Evolutionary conservation across 345 rosid species (phyloP).

Genomic region (Boechera stricta): DNA sequence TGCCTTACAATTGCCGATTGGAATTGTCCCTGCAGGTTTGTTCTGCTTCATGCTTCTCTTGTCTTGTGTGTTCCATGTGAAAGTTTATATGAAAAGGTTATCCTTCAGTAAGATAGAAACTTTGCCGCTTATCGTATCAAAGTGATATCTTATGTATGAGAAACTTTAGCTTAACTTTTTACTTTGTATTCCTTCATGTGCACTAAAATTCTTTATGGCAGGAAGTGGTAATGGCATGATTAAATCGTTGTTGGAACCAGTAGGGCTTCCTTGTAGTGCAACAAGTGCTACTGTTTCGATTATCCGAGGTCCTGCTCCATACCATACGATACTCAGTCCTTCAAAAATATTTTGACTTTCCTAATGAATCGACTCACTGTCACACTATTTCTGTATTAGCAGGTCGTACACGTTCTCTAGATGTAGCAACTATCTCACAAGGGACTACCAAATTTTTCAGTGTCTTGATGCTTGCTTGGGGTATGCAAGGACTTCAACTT

Average conservation of each 20-base stretch:
- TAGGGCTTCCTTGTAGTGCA: conserved; percentile 71
- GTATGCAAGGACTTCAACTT: conserved; percentile 46
- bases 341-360: background rate
- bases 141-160: conserved; percentile 10
- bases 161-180: background rate
- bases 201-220: conserved; percentile 41
- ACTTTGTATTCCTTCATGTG: background rate
- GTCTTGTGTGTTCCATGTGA: conserved; percentile 11
- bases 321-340: background rate
- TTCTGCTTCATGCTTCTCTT: conserved; percentile 19
- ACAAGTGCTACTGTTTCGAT: conserved; percentile 71
- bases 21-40: conserved; percentile 92
- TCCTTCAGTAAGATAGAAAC: conserved; percentile 2
- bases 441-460: conserved; percentile 73
- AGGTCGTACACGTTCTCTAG: conserved; percentile 79
- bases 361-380: conserved; percentile 3
- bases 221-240: conserved; percentile 98
- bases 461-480: conserved; percentile 97
- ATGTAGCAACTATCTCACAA: conserved; percentile 84
- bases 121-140: background rate
- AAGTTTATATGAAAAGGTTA: background rate
- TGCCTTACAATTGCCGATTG: conserved; percentile 80
- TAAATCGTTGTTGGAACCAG: conserved; percentile 79
- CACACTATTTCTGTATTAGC: conserved; percentile 36
- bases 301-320: conserved; percentile 70